A percentile compares a stretch with the other conserved stretches of the same genome.
These are phyloP conservation scores for Diddensiella transvaalensis DNA, from an alignment of 805 yeast genomes.

Conservation along the genomic window DNA sequence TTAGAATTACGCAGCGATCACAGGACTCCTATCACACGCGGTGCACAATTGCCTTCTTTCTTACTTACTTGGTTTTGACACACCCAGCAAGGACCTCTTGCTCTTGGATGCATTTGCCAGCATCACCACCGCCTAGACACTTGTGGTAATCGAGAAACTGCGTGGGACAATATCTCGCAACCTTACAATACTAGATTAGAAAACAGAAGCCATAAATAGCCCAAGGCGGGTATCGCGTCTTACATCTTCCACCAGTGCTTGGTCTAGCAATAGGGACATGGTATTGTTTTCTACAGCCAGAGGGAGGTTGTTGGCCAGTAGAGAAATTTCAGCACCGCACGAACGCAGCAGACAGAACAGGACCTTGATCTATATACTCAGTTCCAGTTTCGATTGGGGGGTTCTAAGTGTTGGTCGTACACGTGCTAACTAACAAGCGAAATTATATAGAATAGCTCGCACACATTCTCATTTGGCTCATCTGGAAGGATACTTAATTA, in stretches of 20 bases:
- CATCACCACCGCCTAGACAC: slow-evolving; percentile 60
- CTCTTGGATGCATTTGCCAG: slow-evolving; percentile 47
- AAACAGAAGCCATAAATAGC: too few species aligned
- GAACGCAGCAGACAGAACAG: too few species aligned
- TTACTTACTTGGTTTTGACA: slow-evolving; percentile 43
- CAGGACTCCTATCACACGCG: too few species aligned
- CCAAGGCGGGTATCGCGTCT: too few species aligned
- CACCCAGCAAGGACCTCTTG: slow-evolving; percentile 60
- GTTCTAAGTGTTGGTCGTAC: too few species aligned
- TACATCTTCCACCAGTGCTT: slow-evolving; percentile 69
- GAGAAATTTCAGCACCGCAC: not conserved
- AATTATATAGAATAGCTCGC: too few species aligned
- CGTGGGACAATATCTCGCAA: slow-evolving; percentile 71
- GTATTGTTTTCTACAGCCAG: not conserved
- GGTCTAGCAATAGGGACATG: slow-evolving; percentile 57
- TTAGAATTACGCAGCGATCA: not conserved
- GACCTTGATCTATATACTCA: too few species aligned
- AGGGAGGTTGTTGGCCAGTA: not conserved
- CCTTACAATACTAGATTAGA: slow-evolving; percentile 29
- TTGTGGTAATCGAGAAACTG: slow-evolving; percentile 69
- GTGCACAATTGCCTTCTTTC: too few species aligned
- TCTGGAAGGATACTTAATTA: too few species aligned
- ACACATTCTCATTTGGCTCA: too few species aligned
- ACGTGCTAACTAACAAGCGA: too few species aligned
- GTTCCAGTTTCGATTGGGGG: too few species aligned